These are phyloP conservation scores for Aspergillus coremiiformis DNA, from an alignment of 495 filamentous ascomycete species.

Conservation along the genomic window DNA sequence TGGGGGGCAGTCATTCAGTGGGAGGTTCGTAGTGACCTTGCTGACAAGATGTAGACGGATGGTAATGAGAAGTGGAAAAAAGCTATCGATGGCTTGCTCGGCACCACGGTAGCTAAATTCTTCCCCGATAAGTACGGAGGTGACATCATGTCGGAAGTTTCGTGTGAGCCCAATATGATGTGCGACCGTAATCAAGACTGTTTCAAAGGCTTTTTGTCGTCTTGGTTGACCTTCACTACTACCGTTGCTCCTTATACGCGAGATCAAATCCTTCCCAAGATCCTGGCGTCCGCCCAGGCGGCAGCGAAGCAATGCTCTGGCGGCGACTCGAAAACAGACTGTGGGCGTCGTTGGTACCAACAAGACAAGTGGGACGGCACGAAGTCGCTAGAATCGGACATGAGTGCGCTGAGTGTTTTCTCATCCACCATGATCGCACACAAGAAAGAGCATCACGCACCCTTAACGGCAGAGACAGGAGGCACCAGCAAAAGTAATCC, in stretches of 20 bases:
- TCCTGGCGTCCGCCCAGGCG: constrained; percentile 49
- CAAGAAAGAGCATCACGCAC: constrained; percentile 31
- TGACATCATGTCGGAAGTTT: constrained; percentile 57
- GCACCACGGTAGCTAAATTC: constrained; percentile 34
- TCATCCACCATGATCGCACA: constrained; percentile 45
- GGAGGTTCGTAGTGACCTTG: background rate
- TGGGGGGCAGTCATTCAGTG: background rate
- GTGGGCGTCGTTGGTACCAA: constrained; percentile 47
- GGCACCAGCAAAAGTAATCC: constrained; percentile 61
- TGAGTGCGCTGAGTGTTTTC: constrained; percentile 52
- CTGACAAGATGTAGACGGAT: constrained; percentile 30
- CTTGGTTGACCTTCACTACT: constrained; percentile 59
- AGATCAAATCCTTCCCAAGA: constrained; percentile 47
- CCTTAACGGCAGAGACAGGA: constrained; percentile 50
- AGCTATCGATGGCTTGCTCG: constrained; percentile 49
- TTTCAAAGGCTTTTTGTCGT: constrained; percentile 70
- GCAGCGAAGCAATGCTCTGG: constrained; percentile 56
- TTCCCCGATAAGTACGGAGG: constrained; percentile 50
- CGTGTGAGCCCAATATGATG: constrained; percentile 56
- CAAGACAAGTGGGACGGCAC: constrained; percentile 38
- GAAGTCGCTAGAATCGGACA: constrained; percentile 49
- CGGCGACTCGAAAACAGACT: constrained; percentile 40
- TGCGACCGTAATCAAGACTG: constrained; percentile 65
- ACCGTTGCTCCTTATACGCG: constrained; percentile 59
- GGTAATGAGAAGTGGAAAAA: constrained; percentile 47